Base-by-base conservation (phyloP, 208 protist species). In the Spongospora subterranea region DNA sequence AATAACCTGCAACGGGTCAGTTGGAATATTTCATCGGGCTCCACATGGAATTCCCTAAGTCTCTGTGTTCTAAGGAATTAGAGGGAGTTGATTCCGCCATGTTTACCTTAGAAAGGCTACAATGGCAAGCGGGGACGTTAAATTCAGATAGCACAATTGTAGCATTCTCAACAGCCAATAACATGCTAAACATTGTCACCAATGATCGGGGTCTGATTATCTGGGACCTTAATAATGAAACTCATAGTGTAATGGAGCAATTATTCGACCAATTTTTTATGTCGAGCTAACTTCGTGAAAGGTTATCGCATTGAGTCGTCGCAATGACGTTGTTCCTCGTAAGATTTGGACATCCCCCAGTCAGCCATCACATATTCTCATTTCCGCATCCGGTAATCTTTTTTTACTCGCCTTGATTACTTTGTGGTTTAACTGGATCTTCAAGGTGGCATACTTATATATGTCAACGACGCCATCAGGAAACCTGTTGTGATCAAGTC, bases 271-370 rank as follows among this genome's bases (percentile, higher is more conserved):
- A 40, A 40, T 35, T 6, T 35, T 82, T 82, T 20, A 82, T 82
- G 17, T 82, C 17, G 35, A 13, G 17, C 40, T 82, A n/a, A 20
- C n/a, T 45, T n/a, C 35, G 35, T 82, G 6, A 82, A 20, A 82
- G 71, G n/a, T 6, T 35, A 82, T 82, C 71, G 71, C 35, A 6
- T 40, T 82, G 17, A 82, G 71, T 82, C n/a, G 71, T 35, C 71
- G 71, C 40, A 6, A 6, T 35, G 71, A 82, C 17, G 35, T 82
- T 35, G 35, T 45, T 20, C 17, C 35, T 35, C 71, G n/a, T 40
- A 6, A 82, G 11, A 43, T 82, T 82, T 82, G 71, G 71, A 29
- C 13, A 29, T 60, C 50, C 24, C 50, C 50, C 50, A 60, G 17
- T n/a, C 13, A 6, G 6, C 71, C 40, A n/a, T 13, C n/a, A 39